A percentile compares a stretch with the other conserved stretches of the same genome.
phyloP scores from a whole-genome alignment of 2,329 filamentous ascomycete species.

The Ceratocystis alfenasii region DNA sequence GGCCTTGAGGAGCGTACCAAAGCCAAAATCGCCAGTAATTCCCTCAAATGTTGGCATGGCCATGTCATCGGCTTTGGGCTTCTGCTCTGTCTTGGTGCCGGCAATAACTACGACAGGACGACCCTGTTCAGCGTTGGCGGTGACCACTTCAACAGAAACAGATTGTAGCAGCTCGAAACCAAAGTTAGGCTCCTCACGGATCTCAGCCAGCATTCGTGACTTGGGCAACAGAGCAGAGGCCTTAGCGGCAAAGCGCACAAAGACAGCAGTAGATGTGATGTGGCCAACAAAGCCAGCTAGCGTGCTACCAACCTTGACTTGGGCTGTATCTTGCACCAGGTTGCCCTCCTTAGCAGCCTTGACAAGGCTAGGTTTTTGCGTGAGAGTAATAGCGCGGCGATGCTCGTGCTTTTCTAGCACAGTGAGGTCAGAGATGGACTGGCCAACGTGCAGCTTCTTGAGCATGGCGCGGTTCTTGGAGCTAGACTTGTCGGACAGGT shows the following conservation, averaged over 20 bases:
- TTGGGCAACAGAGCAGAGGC: conserved; percentile 71
- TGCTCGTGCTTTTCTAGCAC: conserved; percentile 76
- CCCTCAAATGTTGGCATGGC: conserved; percentile 19
- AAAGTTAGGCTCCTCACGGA: conserved; percentile 57
- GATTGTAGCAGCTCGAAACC: conserved; percentile 68
- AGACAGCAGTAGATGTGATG: conserved; percentile 67
- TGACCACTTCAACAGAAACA: conserved; percentile 57
- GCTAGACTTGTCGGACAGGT: conserved; percentile 72
- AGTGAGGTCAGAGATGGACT: conserved; percentile 68
- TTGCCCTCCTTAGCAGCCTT: conserved; percentile 60
- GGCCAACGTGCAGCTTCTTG: conserved; percentile 73
- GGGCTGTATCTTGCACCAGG: conserved; percentile 59
- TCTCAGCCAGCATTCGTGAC: conserved; percentile 60
- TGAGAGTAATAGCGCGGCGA: conserved; percentile 62
- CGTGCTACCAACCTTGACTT: conserved; percentile 55
- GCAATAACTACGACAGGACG: conserved; percentile 49
- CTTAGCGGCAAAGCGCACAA: conserved; percentile 74
- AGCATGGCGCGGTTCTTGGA: conserved; percentile 66
- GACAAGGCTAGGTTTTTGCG: conserved; percentile 72
- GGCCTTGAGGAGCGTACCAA: conserved; percentile 64
- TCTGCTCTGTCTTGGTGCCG: conserved; percentile 37
- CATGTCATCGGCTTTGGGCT: conserved; percentile 27
- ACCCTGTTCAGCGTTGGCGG: conserved; percentile 56
- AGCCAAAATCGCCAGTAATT: conserved; percentile 55
- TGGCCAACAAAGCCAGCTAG: conserved; percentile 75